Conservation (phyloP, 768 basidiomycete species). For the Lactifluus hygrophoroides region DNA sequence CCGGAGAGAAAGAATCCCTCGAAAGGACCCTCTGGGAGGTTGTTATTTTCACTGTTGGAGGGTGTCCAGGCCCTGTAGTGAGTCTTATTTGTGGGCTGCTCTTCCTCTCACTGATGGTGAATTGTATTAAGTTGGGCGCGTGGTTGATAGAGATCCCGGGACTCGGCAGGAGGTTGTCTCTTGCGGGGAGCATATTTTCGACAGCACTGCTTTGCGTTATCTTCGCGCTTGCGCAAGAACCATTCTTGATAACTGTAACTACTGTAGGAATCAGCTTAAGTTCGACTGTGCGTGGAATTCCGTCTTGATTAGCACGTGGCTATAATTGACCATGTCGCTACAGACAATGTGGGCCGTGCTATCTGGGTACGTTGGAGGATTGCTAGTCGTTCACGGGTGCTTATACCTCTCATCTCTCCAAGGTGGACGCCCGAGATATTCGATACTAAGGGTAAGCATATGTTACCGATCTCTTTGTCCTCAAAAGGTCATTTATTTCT, state of each 20-base stretch:
- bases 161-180: conserved; percentile 61
- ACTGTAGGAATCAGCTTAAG: conserved; percentile 73
- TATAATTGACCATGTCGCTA: background rate
- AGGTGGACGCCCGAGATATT: conserved; percentile 86
- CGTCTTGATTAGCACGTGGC: background rate
- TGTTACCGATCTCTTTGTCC: background rate
- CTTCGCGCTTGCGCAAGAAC: conserved; percentile 53
- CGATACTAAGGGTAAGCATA: conserved; percentile 54
- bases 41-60: conserved; percentile 76
- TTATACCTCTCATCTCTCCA: conserved; percentile 2
- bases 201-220: conserved; percentile 68
- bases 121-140: conserved; percentile 62
- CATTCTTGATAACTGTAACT: conserved; percentile 52
- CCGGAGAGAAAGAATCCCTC: conserved; percentile 35
- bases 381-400: background rate
- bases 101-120: background rate
- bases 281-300: conserved; percentile 45
- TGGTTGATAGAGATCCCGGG: conserved; percentile 58
- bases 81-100: conserved; percentile 24
- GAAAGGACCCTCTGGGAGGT: conserved; percentile 74
- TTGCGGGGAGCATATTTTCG: conserved; percentile 65
- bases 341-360: conserved; percentile 77
- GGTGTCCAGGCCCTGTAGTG: conserved; percentile 78
- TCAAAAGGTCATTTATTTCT: background rate
- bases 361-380: conserved; percentile 43